These are phyloP conservation scores for Diaporthe capsici DNA, from an alignment of 2,329 filamentous ascomycete species.

Conservation along the genomic window DNA sequence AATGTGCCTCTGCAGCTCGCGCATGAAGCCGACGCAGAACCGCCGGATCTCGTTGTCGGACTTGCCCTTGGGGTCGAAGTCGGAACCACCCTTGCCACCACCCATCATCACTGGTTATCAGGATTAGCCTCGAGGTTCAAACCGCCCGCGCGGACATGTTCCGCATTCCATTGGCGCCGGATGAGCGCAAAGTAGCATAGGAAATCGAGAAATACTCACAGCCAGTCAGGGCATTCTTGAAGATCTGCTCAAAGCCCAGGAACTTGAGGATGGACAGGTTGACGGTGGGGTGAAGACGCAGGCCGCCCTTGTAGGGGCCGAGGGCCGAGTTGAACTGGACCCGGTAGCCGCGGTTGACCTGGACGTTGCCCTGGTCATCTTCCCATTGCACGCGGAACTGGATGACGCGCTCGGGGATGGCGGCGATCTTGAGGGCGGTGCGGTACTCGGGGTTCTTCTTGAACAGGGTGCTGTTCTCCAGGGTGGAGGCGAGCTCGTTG, in stretches of 20 bases:
- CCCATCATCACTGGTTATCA: conserved; percentile 83
- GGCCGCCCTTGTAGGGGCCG: conserved; percentile 97
- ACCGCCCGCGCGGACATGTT: conserved; percentile 34
- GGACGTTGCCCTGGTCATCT: conserved; percentile 88
- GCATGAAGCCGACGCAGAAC: conserved; percentile 98
- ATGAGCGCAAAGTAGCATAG: conserved; percentile 11
- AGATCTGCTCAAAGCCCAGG: conserved; percentile 98
- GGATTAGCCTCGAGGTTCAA: conserved; percentile 39
- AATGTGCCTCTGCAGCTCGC: conserved; percentile 94
- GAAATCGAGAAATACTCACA: conserved; percentile 67
- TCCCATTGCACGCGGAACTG: conserved; percentile 99
- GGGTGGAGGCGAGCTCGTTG: conserved; percentile 94
- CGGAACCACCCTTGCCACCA: conserved; percentile 96
- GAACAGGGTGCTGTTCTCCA: conserved; percentile 95
- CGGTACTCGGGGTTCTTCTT: conserved; percentile 94
- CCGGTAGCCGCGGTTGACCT: conserved; percentile 95
- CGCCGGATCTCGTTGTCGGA: conserved; percentile 96
- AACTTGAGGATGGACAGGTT: conserved; percentile 91
- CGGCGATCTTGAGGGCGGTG: conserved; percentile 87
- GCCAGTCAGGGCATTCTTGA: conserved; percentile 99
- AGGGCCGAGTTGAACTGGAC: conserved; percentile 99
- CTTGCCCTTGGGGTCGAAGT: conserved; percentile 99
- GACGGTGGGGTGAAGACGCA: conserved; percentile 93
- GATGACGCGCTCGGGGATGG: conserved; percentile 94
- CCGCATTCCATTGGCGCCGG: conserved; percentile 37